A percentile compares a stretch with the other conserved stretches of the same genome.
phyloP scores from a whole-genome alignment of 2,329 filamentous ascomycete genomes.

The Septoria petroselini region DNA sequence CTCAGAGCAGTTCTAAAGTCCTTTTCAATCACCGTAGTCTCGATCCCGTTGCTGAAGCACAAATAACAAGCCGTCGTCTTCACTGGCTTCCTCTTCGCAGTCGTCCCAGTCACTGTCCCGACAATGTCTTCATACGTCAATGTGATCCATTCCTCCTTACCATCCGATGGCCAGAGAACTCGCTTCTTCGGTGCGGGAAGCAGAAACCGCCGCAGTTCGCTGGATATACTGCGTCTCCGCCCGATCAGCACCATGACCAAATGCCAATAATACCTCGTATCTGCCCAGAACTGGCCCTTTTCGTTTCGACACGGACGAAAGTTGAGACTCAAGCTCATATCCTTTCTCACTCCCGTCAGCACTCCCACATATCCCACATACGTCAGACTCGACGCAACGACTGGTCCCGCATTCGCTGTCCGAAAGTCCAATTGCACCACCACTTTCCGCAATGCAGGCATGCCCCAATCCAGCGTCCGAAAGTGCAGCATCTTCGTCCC shows the following conservation, averaged over 20 bases:
- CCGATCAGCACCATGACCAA: slow-evolving; percentile 55
- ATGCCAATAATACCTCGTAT: slow-evolving; percentile 48
- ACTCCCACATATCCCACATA: slow-evolving; percentile 54
- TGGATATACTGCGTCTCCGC: slow-evolving; percentile 52
- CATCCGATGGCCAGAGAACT: background rate
- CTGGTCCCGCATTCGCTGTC: slow-evolving; percentile 33
- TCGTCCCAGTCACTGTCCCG: slow-evolving; percentile 31
- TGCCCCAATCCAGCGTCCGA: slow-evolving; percentile 51
- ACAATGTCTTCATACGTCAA: slow-evolving; percentile 34
- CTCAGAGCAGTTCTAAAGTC: slow-evolving; percentile 49
- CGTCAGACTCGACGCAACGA: slow-evolving; percentile 49
- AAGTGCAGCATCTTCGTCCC: slow-evolving; percentile 52
- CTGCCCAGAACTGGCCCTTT: slow-evolving; percentile 32
- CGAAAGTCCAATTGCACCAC: slow-evolving; percentile 45
- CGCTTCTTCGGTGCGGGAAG: slow-evolving; percentile 31
- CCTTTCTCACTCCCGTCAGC: slow-evolving; percentile 50
- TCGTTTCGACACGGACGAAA: slow-evolving; percentile 52
- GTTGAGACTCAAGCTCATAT: slow-evolving; percentile 50
- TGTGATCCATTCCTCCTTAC: slow-evolving; percentile 8
- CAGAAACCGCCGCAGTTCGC: slow-evolving; percentile 48
- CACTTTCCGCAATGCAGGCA: slow-evolving; percentile 44
- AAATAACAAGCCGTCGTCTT: slow-evolving; percentile 57
- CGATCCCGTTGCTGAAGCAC: slow-evolving; percentile 51
- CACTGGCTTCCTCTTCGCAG: slow-evolving; percentile 24
- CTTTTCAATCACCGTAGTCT: slow-evolving; percentile 55